Base-by-base conservation (phyloP, 1,284 basidiomycete species). In the Moesziomyces sp. region DNA sequence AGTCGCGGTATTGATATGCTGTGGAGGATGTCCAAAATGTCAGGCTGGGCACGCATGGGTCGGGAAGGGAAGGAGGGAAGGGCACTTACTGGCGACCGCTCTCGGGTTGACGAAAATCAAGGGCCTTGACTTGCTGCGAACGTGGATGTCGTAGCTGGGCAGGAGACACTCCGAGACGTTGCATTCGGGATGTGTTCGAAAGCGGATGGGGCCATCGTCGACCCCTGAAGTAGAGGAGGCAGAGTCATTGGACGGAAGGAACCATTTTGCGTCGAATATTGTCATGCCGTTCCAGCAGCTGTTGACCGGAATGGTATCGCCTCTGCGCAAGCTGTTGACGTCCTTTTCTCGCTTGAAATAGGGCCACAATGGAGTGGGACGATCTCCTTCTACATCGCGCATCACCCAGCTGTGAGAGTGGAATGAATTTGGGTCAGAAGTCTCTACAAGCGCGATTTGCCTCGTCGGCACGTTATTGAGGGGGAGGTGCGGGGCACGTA, bases 261-360 rank as follows among this genome's bases (percentile, higher is more conserved):
- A 79, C 24, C 87, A 87, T 40, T 86, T 86, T 0, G 88, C 85
- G 23, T 81, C 75, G 75, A 89, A 87, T 2, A 85, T 86, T 35
- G 87, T 86, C 61, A 88, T 87, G 28, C 89, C 89, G 78, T 90
- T 89, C 89, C 89, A 89, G 82, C 88, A 89, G 1, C 86, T 76
- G 52, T 87, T 86, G 6, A 88, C 88, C 7, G 86, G 86, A 87
- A 84, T 26, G 5, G 44, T 13, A 4, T 67, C 58, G 46, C 65
- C 65, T 46, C 35, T 58, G 19, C 65, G 58, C 51, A 67, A 86
- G 86, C 43, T 86, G 81, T 46, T 86, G 85, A 28, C 38, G 46
- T 86, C 81, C 68, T 77, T 46, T 80, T 76, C 75, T 80, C 73
- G 71, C 79, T 87, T 84, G 71, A 88, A 87, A 73, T 87, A 89